Percentiles rank a stretch among this genome's conserved stretches.
These are phyloP conservation scores for Cladorrhinum sp. DNA, from an alignment of 2,329 filamentous ascomycete genomes.

Conservation along the genomic window DNA sequence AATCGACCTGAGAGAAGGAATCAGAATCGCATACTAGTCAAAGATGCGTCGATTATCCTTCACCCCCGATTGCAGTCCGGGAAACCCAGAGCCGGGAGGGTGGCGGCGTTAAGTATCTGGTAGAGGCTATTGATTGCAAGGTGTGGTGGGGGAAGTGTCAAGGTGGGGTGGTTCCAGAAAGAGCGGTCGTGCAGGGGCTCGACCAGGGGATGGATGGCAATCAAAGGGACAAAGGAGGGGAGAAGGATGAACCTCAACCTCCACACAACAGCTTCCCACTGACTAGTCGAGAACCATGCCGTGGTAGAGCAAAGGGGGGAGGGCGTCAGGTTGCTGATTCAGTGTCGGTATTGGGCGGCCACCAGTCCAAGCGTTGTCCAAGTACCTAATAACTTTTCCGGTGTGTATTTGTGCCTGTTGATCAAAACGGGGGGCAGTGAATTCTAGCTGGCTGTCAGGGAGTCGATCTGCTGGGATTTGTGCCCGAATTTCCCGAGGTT, in stretches of 20 bases:
- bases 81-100: constrained; percentile 15
- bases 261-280: not conserved
- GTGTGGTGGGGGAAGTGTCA: constrained; percentile 15
- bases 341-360: not conserved
- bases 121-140: constrained; percentile 16
- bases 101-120: constrained; percentile 20
- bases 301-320: not conserved
- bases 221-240: not conserved
- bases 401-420: not conserved
- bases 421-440: constrained; percentile 14
- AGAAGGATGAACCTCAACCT: not conserved
- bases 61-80: constrained; percentile 17
- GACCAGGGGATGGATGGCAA: not conserved
- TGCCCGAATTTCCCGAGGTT: constrained; percentile 4
- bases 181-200: not conserved
- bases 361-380: not conserved
- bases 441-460: not conserved
- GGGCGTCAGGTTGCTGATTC: constrained; percentile 1
- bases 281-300: not conserved
- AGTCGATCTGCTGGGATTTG: not conserved
- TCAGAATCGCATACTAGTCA: not conserved
- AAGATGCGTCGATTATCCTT: constrained; percentile 10
- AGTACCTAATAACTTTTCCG: not conserved
- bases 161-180: constrained; percentile 3
- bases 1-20: not conserved